Evolutionary conservation across 1,139 yeast species (phyloP), one percentile per base, ranked within the genome.

Genomic region (Candida buenavistaensis): DNA sequence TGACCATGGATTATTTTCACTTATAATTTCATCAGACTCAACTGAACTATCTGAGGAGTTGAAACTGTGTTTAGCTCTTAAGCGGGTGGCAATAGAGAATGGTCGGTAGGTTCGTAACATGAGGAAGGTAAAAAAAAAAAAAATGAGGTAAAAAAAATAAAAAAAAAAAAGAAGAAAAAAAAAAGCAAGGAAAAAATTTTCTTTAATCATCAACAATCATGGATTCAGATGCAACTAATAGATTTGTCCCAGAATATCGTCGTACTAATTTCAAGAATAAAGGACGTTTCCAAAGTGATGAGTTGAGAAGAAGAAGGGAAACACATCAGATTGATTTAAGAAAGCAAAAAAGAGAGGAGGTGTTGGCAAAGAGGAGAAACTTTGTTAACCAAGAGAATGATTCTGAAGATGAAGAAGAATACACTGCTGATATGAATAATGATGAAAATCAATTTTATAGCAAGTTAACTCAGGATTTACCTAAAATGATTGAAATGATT

Each of bases 161-260:
- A 2, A 17, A 24, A 27, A 27, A 23, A 23, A 28, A 25, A 19
- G n/a, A 14, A 19, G 25, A 21, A 23, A 32, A 21, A 22, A 21
- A 21, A 16, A 26, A 32, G 12, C 24, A 24, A 24, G 21, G 5
- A 22, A 26, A 20, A 7, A 11, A 5, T n/a, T 4, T 6, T 22
- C 24, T 22, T 22, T 3, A 6, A 3, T 6, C 6, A n/a, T n/a
- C 3, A 22, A 4, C 24, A 22, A 45, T 28, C 33, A 85, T 85
- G 94, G 90, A 83, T 56, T 67, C 86, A 35, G 92, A 87, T 53
- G 75, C 92, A 33, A 80, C 95, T 38, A 75, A 77, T 51, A 82
- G 92, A 67, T 92, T 87, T 63, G 87, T 92, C 41, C 97, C 98
- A 32, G 98, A 92, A 64, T 94, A 92, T 63, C 88, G 98, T 65